Conservation (phyloP, 2,329 filamentous ascomycete species). For the Talaromyces sp. region DNA sequence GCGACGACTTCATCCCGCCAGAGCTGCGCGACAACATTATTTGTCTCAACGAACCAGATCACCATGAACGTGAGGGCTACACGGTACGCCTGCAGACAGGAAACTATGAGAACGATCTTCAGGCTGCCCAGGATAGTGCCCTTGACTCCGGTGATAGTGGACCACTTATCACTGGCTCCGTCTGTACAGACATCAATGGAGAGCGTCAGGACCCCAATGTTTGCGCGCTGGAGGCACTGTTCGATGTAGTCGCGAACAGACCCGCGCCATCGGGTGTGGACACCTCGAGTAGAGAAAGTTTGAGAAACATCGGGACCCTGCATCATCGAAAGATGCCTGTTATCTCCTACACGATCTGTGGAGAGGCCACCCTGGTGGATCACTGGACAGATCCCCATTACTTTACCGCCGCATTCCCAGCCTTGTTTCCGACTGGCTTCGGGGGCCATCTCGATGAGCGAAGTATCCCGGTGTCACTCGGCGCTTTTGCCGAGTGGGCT, state of each 20-base stretch:
- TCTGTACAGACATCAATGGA: too few relatives aligned
- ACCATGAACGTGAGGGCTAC: neutral
- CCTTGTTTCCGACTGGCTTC: constrained; percentile 4
- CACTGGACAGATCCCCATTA: neutral
- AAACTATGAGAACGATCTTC: neutral
- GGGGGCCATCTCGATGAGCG: constrained; percentile 6
- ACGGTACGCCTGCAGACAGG: neutral
- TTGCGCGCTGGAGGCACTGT: too few relatives aligned
- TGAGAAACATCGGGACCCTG: too few relatives aligned
- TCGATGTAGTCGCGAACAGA: too few relatives aligned
- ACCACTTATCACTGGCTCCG: too few relatives aligned
- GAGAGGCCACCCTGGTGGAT: neutral
- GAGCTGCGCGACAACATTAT: neutral
- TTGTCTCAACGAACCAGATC: neutral
- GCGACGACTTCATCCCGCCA: neutral
- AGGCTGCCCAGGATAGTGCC: too few relatives aligned
- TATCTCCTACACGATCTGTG: neutral
- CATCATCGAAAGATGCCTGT: neutral
- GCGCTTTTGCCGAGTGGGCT: constrained; percentile 1
- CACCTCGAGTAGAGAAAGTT: too few relatives aligned
- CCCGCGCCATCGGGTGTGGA: too few relatives aligned
- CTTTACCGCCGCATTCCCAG: neutral
- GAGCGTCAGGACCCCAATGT: too few relatives aligned
- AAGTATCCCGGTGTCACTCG: neutral
- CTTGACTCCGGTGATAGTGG: too few relatives aligned